Evolutionary conservation across 2,329 filamentous ascomycete species (phyloP), one percentile per base, ranked within the genome.

Genomic region (Apiospora phragmitis): DNA sequence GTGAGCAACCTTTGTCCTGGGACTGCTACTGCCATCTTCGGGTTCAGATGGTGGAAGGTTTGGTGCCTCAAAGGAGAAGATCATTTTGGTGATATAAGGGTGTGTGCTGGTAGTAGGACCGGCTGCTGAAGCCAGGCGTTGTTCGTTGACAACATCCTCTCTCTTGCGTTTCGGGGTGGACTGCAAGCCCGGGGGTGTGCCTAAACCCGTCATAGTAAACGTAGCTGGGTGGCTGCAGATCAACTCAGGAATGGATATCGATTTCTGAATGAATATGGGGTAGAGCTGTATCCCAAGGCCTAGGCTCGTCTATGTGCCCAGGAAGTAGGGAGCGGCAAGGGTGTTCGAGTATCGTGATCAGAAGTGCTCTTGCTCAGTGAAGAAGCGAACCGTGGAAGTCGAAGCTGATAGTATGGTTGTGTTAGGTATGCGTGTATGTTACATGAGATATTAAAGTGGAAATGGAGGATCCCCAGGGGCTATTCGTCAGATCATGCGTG

Each of bases 1-100:
- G 76, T 86, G 84, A 49, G 84, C 85, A 51, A 89, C 86, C 69
- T 79, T 84, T 55, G 85, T 85, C 69, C 84, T 83, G n/a, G 88
- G 87, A 73, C 88, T 89, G 73, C 79, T 83, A 75, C 80, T 84
- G 71, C 86, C 87, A 68, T 87, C 86, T 41, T 86, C 83, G 51
- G 45, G 67, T 32, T 72, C 71, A 24, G 69, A 62, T 21, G 68
- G 67, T 18, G 55, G 32, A 70, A 71, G 78, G 67, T 43, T 76
- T 71, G 73, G 80, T 69, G 62, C 73, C 70, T 86, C 82, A 74
- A 88, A 88, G 1, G 85, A 84, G 77, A 88, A 88, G 6, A 74
- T 49, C 6, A 74, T 69, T 65, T 66, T 80, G 77, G 71, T 72
- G 43, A 70, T 69, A 59, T 43, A 70, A 69, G 69, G 70, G 80